Percentiles rank a stretch among this genome's conserved stretches.
These are phyloP conservation scores for Penicillium alfredii DNA, from an alignment of 495 filamentous ascomycete species.

Conservation along the genomic window DNA sequence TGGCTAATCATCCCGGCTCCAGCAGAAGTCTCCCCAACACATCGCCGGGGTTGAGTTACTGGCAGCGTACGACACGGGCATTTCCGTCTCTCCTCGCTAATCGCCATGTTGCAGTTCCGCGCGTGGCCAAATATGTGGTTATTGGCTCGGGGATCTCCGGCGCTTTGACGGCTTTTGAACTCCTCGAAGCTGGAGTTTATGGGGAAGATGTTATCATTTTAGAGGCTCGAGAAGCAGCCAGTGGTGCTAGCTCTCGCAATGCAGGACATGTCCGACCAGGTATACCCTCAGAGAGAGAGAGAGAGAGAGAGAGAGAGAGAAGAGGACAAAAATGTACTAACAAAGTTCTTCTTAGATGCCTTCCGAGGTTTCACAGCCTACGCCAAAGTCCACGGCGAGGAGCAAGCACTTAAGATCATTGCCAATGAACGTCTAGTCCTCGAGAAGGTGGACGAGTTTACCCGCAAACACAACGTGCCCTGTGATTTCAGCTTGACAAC, in stretches of 20 bases:
- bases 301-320: not conserved
- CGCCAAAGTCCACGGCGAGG: constrained; percentile 22
- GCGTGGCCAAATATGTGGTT: constrained; percentile 17
- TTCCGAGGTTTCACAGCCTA: constrained; percentile 32
- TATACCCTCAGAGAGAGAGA: constrained; percentile 1
- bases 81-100: constrained; percentile 22
- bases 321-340: not conserved
- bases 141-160: constrained; percentile 29
- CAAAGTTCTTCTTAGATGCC: constrained; percentile 12
- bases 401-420: constrained; percentile 28
- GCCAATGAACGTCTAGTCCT: constrained; percentile 25
- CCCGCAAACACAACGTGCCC: constrained; percentile 20
- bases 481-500: constrained; percentile 28
- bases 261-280: constrained; percentile 31
- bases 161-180: constrained; percentile 21
- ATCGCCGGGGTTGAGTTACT: constrained; percentile 24
- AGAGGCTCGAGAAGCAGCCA: constrained; percentile 28
- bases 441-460: constrained; percentile 21
- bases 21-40: constrained; percentile 22
- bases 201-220: constrained; percentile 24
- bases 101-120: constrained; percentile 5
- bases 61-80: constrained; percentile 29
- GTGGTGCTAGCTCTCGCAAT: constrained; percentile 28
- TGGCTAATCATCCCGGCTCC: not conserved
- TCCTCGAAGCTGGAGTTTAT: constrained; percentile 18